Percentiles rank a stretch among this genome's conserved stretches.
Evolutionary conservation across 2,329 filamentous ascomycete genomes (phyloP).

Genomic region (Hortaea werneckii): DNA sequence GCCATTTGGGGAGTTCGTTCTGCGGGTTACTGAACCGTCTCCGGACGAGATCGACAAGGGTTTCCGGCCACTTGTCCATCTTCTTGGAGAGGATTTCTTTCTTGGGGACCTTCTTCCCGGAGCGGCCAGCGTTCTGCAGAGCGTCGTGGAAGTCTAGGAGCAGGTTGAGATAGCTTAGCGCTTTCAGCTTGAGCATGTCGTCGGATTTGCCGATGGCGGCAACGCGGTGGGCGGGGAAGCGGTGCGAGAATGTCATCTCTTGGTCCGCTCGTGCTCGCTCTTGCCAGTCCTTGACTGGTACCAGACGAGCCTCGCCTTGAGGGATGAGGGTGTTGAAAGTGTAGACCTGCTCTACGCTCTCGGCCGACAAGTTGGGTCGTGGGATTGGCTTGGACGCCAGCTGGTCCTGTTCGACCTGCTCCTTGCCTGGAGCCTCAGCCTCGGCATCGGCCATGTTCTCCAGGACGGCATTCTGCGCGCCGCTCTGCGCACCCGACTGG

Average conservation of each 20-base stretch:
- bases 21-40: constrained; percentile 54
- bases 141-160: constrained; percentile 39
- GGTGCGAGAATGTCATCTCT: constrained; percentile 45
- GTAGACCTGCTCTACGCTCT: constrained; percentile 63
- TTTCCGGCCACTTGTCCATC: constrained; percentile 46
- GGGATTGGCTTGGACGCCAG: constrained; percentile 65
- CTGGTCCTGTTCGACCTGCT: constrained; percentile 50
- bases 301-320: constrained; percentile 52
- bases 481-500: constrained; percentile 35
- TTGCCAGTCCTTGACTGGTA: constrained; percentile 67
- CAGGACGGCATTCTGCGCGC: constrained; percentile 50
- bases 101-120: constrained; percentile 44
- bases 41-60: constrained; percentile 56
- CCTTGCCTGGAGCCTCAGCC: constrained; percentile 48
- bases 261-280: constrained; percentile 52
- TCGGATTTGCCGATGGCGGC: constrained; percentile 46
- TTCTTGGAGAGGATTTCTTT: constrained; percentile 52
- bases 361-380: constrained; percentile 55
- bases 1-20: constrained; percentile 56
- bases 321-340: constrained; percentile 57
- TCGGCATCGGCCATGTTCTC: constrained; percentile 52
- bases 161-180: constrained; percentile 38
- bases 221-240: constrained; percentile 57
- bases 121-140: constrained; percentile 23
- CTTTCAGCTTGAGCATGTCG: constrained; percentile 38